Evolutionary conservation across 2,329 filamentous ascomycete genomes (phyloP).

Genomic region (Myriosclerotinia duriaeana): DNA sequence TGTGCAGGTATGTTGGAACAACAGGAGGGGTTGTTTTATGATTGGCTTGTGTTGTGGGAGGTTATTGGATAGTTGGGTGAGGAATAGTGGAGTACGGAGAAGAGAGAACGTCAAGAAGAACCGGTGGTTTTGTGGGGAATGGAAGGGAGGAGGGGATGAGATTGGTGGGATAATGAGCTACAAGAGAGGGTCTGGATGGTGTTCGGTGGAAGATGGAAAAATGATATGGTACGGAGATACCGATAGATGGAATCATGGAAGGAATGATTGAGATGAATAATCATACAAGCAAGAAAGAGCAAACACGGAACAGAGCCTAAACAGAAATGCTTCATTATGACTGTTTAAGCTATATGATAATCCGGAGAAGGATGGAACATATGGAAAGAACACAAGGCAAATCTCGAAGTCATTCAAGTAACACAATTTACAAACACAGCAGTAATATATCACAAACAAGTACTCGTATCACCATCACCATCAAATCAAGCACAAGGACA

Average conservation of each 20-base stretch:
- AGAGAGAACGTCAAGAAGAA: not conserved
- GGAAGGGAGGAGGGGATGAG: not conserved
- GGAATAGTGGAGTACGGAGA: not conserved
- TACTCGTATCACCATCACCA: conserved; percentile 2
- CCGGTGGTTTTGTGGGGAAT: not conserved
- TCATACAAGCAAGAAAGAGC: not conserved
- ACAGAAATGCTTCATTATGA: not conserved
- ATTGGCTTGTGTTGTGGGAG: not conserved
- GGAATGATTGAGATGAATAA: not conserved
- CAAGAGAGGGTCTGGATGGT: not conserved
- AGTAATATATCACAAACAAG: conserved; percentile 7
- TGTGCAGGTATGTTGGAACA: not conserved
- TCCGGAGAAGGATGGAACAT: not conserved
- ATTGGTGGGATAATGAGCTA: not conserved
- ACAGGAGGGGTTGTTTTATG: not conserved
- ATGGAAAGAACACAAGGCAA: not conserved
- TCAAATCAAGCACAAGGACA: conserved; percentile 3
- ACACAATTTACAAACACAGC: not conserved
- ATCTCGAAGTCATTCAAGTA: not conserved
- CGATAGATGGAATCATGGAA: not conserved
- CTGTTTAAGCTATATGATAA: not conserved
- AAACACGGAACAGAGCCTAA: conserved; percentile 3
- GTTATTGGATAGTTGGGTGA: not conserved
- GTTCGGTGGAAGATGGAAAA: not conserved
- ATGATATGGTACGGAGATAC: not conserved